Evolutionary conservation across 306 rosid genomes (phyloP).

Genomic region (Quercus ilex): DNA sequence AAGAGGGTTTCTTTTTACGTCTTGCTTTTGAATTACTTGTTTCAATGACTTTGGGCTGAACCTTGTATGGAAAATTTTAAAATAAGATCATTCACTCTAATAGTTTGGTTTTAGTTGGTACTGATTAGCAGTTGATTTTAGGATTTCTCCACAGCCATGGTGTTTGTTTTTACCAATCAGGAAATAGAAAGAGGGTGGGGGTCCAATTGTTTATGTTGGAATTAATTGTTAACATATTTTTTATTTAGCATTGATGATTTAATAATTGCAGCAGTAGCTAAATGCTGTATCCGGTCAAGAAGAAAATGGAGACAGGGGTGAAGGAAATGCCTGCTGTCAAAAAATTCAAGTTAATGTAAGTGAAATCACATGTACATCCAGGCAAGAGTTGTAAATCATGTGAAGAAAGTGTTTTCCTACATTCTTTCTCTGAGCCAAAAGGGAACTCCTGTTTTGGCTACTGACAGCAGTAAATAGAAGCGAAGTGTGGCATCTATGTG

Average conservation of each 20-base stretch:
- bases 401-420: conserved; percentile 24
- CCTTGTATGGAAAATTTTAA: not conserved
- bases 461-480: conserved; percentile 21
- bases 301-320: conserved; percentile 57
- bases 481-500: conserved; percentile 26
- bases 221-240: not conserved
- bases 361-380: conserved; percentile 41
- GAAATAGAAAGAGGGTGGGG: not conserved
- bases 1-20: not conserved
- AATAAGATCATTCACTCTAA: not conserved
- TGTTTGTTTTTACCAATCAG: not conserved
- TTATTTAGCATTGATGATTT: conserved; percentile 4
- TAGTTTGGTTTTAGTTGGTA: not conserved
- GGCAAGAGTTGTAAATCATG: conserved; percentile 42
- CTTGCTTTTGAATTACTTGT: not conserved
- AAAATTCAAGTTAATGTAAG: conserved; percentile 24
- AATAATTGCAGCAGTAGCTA: conserved; percentile 78
- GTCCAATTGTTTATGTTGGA: not conserved
- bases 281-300: conserved; percentile 41
- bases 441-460: conserved; percentile 30
- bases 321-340: conserved; percentile 49
- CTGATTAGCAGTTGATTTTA: not conserved
- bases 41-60: not conserved
- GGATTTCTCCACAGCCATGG: not conserved
- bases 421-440: conserved; percentile 30